A percentile compares a stretch with the other conserved stretches of the same genome.
Evolutionary conservation across 352 stramenopile species (phyloP).

Genomic region (Phytophthora melonis): DNA sequence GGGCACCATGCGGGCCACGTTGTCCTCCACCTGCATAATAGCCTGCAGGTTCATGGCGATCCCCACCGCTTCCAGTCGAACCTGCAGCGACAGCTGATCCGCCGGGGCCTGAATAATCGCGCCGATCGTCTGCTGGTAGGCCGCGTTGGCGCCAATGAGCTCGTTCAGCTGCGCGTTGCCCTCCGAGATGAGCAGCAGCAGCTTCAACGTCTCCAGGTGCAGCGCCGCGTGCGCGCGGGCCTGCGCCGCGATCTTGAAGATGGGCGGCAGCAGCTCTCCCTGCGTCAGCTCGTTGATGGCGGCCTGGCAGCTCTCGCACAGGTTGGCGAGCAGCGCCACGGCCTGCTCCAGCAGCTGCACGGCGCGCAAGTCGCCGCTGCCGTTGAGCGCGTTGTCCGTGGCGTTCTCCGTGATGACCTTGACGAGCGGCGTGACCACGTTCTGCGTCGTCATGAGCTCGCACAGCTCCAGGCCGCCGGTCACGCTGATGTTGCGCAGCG

Average conservation of each 20-base stretch:
- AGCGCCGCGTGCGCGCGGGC: slow-evolving; percentile 56
- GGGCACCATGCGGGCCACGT: slow-evolving; percentile 73
- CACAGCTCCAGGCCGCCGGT: slow-evolving; percentile 85
- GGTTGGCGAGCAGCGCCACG: slow-evolving; percentile 78
- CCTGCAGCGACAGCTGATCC: slow-evolving; percentile 59
- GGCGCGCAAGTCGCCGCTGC: slow-evolving; percentile 69
- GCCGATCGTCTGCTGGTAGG: slow-evolving; percentile 76
- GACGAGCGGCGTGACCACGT: slow-evolving; percentile 80
- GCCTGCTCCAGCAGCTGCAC: slow-evolving; percentile 86
- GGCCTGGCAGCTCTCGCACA: slow-evolving; percentile 84
- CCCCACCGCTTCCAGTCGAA: slow-evolving; percentile 69
- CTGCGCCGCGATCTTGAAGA: slow-evolving; percentile 78
- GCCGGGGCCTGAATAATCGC: slow-evolving; percentile 72
- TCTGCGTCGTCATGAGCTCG: slow-evolving; percentile 80
- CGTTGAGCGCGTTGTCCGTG: slow-evolving; percentile 60
- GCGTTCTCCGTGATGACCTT: slow-evolving; percentile 76
- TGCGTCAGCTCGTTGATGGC: slow-evolving; percentile 87
- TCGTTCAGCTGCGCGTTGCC: slow-evolving; percentile 84
- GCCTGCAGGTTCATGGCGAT: slow-evolving; percentile 83
- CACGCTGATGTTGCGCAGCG: slow-evolving; percentile 90
- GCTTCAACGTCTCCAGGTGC: slow-evolving; percentile 83
- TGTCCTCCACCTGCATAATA: slow-evolving; percentile 79
- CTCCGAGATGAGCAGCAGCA: slow-evolving; percentile 86
- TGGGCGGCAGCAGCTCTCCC: slow-evolving; percentile 72
- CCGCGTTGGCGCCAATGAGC: slow-evolving; percentile 58